Base-by-base conservation (phyloP, 805 yeast genomes). In the Lipomyces orientalis region DNA sequence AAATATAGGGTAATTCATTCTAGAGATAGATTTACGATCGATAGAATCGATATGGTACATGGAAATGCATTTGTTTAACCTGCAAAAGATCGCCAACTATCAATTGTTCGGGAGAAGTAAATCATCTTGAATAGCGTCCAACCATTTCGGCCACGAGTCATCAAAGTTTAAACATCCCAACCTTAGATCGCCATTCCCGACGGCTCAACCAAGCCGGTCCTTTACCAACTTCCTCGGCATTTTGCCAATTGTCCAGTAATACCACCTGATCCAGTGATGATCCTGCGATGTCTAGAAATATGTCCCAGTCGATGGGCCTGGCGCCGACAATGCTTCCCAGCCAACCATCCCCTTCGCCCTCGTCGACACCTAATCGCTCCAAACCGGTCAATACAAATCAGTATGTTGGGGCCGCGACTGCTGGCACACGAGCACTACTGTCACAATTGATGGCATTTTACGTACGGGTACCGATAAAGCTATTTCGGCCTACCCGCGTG, bases 401-500 rank as follows among this genome's bases (percentile, higher is more conserved):
- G 35, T 59, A 60, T 22, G 91, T 93, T 0, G 91, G 97, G 14
- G 87, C 90, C 0, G 84, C 91, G 12, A 88, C 96, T 0, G 97
- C 97, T 0, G 93, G 97, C 67, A 86, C 92, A 4, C 82, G 98
- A 49, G 97, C 97, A 0, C 73, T 92, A 22, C 8, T 62, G 33
- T 84, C 91, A 68, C 97, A 93, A 78, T 71, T 92, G 49, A 88
- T 92, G 57, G 81, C 93, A 0, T 80, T 94, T 37, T 94, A 93
- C 76, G 78, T 93, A 56, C 83, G 98, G 65, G 90, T 96, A 0
- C 88, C 88, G 0, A 90, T 92, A 56, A 93, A 94, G 80, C 82
- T 93, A 29, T 94, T 94, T 77, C 82, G 97, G 46, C 98, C 98
- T 0, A 88, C 97, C 3, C 80, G 98, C 54, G 90, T 94, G 68